Evolutionary conservation across 352 stramenopile species (phyloP).

Genomic region (Phytophthora cryptogea): DNA sequence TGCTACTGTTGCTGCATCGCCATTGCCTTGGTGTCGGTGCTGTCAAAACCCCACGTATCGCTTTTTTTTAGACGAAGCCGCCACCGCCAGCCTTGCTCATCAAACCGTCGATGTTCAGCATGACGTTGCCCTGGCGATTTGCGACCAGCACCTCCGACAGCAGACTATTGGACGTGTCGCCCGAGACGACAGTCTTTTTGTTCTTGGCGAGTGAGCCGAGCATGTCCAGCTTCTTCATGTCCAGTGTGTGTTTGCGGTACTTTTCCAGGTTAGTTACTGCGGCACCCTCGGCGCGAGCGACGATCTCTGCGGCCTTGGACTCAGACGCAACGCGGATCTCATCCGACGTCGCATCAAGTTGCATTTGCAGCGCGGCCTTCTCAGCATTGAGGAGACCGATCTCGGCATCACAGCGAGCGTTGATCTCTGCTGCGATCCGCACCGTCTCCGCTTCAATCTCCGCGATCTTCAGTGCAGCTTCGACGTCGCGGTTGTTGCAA

Average conservation of each 20-base stretch:
- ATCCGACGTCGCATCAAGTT: slow-evolving; percentile 42
- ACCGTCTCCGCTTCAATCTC: slow-evolving; percentile 52
- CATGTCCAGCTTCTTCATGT: slow-evolving; percentile 53
- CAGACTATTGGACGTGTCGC: slow-evolving; percentile 55
- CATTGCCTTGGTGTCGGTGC: neutral
- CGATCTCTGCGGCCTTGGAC: slow-evolving; percentile 41
- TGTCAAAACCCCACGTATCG: slow-evolving; percentile 3
- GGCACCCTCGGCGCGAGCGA: slow-evolving; percentile 43
- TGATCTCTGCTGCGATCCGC: slow-evolving; percentile 49
- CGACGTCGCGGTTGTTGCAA: slow-evolving; percentile 48
- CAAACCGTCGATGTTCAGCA: slow-evolving; percentile 43
- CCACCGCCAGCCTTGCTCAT: slow-evolving; percentile 25
- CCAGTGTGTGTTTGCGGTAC: slow-evolving; percentile 34
- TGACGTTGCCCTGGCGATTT: slow-evolving; percentile 48
- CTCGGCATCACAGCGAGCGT: slow-evolving; percentile 41
- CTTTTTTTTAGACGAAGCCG: slow-evolving; percentile 15
- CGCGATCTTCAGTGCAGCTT: slow-evolving; percentile 45
- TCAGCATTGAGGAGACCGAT: slow-evolving; percentile 47
- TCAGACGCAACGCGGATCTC: slow-evolving; percentile 36
- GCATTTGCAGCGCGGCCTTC: slow-evolving; percentile 37
- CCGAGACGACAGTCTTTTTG: slow-evolving; percentile 43
- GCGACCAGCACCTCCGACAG: slow-evolving; percentile 50
- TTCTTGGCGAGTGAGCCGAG: slow-evolving; percentile 44
- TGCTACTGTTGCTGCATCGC: slow-evolving; percentile 1
- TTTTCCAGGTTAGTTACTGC: slow-evolving; percentile 49